A percentile compares a stretch with the other conserved stretches of the same genome.
These are phyloP conservation scores for Solanum corneliomulleri DNA, from an alignment of 257 asterid genomes.

Conservation along the genomic window DNA sequence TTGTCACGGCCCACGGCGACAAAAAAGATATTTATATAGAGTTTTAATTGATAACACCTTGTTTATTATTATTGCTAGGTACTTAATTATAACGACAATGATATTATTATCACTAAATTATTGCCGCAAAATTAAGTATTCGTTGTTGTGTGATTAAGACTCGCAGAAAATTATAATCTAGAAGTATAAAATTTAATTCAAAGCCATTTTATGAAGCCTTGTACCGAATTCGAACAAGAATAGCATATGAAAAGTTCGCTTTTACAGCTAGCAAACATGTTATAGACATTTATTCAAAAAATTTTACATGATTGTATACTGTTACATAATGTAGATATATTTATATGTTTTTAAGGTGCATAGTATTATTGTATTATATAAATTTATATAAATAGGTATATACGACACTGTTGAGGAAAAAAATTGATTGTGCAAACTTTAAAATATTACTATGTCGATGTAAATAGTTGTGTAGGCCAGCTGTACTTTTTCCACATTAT, in stretches of 20 bases:
- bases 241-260: too few relatives aligned
- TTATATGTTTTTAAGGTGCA: not conserved
- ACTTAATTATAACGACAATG: too few relatives aligned
- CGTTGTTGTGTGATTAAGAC: not conserved
- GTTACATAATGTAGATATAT: not conserved
- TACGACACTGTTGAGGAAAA: not conserved
- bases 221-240: not conserved
- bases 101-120: too few relatives aligned
- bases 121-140: too few relatives aligned
- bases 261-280: not conserved
- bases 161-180: too few relatives aligned
- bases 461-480: not conserved
- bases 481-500: not conserved
- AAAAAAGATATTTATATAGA: too few relatives aligned
- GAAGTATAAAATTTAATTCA: not conserved
- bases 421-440: not conserved
- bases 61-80: too few relatives aligned
- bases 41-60: too few relatives aligned
- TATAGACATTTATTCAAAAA: not conserved
- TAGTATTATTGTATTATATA: not conserved
- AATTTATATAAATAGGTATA: not conserved
- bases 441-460: not conserved
- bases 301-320: not conserved
- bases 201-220: not conserved
- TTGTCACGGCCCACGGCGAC: not conserved